Evolutionary conservation across 768 basidiomycete species (phyloP).

Genomic region (Lactarius deliciosus): DNA sequence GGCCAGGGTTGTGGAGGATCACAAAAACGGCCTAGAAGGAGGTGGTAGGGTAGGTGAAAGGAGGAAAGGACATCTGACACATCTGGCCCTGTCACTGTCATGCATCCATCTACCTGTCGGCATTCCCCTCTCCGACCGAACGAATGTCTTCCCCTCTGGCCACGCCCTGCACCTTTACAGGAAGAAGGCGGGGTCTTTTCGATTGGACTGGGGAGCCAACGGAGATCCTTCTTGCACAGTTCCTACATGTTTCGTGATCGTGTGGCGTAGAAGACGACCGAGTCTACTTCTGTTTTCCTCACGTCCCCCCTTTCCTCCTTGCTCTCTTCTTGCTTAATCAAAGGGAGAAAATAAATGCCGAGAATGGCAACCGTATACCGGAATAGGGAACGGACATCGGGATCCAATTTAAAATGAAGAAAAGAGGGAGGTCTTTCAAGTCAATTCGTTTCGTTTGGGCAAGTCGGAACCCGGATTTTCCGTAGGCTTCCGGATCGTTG

Average conservation of each 20-base stretch:
- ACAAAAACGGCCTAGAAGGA: slow-evolving; percentile 13
- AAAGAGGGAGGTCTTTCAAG: neutral
- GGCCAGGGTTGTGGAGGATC: slow-evolving; percentile 14
- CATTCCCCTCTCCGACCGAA: neutral
- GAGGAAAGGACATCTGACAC: neutral
- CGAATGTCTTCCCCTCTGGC: neutral
- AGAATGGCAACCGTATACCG: slow-evolving; percentile 22
- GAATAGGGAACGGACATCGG: slow-evolving; percentile 22
- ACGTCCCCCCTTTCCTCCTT: neutral
- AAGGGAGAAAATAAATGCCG: neutral
- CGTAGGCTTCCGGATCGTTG: slow-evolving; percentile 6
- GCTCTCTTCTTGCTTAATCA: slow-evolving; percentile 5
- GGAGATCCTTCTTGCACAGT: slow-evolving; percentile 17
- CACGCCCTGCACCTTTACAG: neutral
- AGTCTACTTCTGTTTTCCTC: slow-evolving; percentile 5
- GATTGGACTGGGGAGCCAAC: neutral
- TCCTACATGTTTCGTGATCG: slow-evolving; percentile 22
- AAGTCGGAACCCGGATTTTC: slow-evolving; percentile 19
- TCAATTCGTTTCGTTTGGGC: slow-evolving; percentile 6
- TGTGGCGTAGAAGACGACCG: slow-evolving; percentile 22
- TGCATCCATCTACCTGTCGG: neutral
- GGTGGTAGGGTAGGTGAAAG: neutral
- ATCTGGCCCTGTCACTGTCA: slow-evolving; percentile 17
- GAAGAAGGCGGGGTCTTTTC: slow-evolving; percentile 19
- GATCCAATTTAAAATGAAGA: slow-evolving; percentile 15